phyloP scores from a whole-genome alignment of 2,329 filamentous ascomycete genomes.

The Fusarium miscanthi region DNA sequence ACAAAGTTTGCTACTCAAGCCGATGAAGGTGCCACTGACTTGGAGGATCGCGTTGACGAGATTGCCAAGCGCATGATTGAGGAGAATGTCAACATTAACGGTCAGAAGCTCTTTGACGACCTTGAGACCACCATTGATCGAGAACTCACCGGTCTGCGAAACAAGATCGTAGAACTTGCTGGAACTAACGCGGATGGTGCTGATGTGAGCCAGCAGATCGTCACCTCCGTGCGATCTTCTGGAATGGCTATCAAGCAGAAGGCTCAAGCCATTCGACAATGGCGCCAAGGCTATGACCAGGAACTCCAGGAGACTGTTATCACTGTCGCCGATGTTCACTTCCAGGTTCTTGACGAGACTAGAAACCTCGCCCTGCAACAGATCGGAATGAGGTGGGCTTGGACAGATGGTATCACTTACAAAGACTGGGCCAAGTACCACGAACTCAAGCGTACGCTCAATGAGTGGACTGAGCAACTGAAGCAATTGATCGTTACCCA shows the following conservation, averaged over 20 bases:
- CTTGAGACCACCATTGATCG: conserved; percentile 75
- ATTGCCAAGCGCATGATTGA: conserved; percentile 67
- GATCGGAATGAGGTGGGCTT: conserved; percentile 94
- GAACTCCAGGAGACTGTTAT: conserved; percentile 76
- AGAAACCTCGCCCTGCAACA: conserved; percentile 87
- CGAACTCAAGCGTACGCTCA: conserved; percentile 82
- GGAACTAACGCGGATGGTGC: conserved; percentile 61
- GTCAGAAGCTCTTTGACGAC: conserved; percentile 73
- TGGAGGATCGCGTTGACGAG: conserved; percentile 75
- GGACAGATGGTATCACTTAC: conserved; percentile 95
- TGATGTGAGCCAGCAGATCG: conserved; percentile 56
- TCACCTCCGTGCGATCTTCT: conserved; percentile 68
- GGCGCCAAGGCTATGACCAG: conserved; percentile 78
- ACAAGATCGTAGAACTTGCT: conserved; percentile 72
- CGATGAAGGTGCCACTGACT: conserved; percentile 79
- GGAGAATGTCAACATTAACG: conserved; percentile 72
- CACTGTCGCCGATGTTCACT: conserved; percentile 80
- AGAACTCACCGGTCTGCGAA: conserved; percentile 74
- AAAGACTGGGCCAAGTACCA: conserved; percentile 98
- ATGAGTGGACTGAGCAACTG: conserved; percentile 86
- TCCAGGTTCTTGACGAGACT: conserved; percentile 84
- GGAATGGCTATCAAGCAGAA: conserved; percentile 80
- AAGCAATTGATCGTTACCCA: conserved; percentile 80
- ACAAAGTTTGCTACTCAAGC: conserved; percentile 87
- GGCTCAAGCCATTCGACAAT: conserved; percentile 80